Evolutionary conservation across 2,329 filamentous ascomycete genomes (phyloP), one percentile per base, ranked within the genome.

Genomic region (Aspergillus viridinutans): DNA sequence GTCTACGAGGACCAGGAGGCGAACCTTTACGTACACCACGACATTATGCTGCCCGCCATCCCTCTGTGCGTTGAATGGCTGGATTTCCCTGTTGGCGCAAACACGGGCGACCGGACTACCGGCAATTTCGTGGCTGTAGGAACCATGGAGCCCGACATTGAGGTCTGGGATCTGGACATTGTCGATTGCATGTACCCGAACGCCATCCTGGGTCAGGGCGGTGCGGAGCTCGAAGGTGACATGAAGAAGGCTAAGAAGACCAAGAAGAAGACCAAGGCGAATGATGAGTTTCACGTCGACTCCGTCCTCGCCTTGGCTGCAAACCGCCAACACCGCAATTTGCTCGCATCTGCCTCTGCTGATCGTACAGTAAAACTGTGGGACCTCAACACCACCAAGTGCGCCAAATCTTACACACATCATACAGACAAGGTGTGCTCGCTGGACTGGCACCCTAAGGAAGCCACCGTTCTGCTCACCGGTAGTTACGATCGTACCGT

Each of bases 381-480:
- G 94, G 94, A 99, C 73, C 80, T 99, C 61, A 90, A 92, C 78
- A 97, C 91, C 3, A 84, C 90, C 59, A 92, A 88, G 74, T 96
- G 92, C 75, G 94, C 94, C 67, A 94, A 97, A 78, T 97, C 92
- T 48, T 99, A 99, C 81, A 83, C 85, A 17, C 90, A 96, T 77
- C 94, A 99, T 78, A 96, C 90, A 38, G 94, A 97, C 81, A 99
- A 99, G 79, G 92, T 97, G 64, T 99, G 92, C 82, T 91, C 93
- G 23, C 79, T 99, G 56, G 89, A 93, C 63, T 99, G 95, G 94
- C 91, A 97, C 79, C 84, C 90, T 0, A 84, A 82, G 47, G 90
- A 97, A 74, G 86, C 92, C 2, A 97, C 94, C 0, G 86, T 96
- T 21, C 82, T 99, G 25, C 83, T 99, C 58, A 96, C 89, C 68